phyloP scores from a whole-genome alignment of 2,329 filamentous ascomycete genomes.

The Pseudocercospora fijiensis region DNA sequence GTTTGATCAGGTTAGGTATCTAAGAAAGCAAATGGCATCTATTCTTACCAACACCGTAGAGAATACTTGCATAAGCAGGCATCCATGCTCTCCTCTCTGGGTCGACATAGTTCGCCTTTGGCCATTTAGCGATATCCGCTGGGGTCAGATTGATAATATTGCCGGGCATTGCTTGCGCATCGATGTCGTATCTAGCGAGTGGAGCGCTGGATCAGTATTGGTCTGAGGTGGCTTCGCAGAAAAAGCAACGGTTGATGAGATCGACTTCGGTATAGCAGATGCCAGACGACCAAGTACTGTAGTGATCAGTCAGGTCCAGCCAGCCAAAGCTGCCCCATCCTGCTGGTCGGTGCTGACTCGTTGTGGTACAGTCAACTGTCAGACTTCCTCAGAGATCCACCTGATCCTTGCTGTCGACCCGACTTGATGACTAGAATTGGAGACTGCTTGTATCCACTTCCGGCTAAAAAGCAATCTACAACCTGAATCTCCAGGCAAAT shows the following conservation, averaged over 20 bases:
- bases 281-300: background rate
- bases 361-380: too few relatives aligned
- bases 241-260: background rate
- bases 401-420: too few relatives aligned
- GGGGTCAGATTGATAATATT: constrained; percentile 33
- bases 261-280: background rate
- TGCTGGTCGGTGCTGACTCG: constrained; percentile 1
- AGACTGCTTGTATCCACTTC: too few relatives aligned
- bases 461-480: too few relatives aligned
- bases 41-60: constrained; percentile 28
- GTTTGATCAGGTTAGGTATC: background rate
- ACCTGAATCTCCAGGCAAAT: too few relatives aligned
- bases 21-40: background rate
- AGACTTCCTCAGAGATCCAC: too few relatives aligned
- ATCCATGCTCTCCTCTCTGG: constrained; percentile 37
- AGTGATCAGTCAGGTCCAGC: background rate
- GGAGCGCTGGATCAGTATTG: background rate
- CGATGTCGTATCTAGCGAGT: background rate
- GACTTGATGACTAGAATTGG: too few relatives aligned
- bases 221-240: background rate
- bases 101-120: constrained; percentile 34
- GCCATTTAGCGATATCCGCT: constrained; percentile 36
- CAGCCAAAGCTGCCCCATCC: background rate
- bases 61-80: constrained; percentile 32
- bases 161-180: constrained; percentile 27